Percentiles rank a stretch among this genome's conserved stretches.
Evolutionary conservation across 2,329 filamentous ascomycete genomes (phyloP).

Genomic region (Stachybotrys chartarum): DNA sequence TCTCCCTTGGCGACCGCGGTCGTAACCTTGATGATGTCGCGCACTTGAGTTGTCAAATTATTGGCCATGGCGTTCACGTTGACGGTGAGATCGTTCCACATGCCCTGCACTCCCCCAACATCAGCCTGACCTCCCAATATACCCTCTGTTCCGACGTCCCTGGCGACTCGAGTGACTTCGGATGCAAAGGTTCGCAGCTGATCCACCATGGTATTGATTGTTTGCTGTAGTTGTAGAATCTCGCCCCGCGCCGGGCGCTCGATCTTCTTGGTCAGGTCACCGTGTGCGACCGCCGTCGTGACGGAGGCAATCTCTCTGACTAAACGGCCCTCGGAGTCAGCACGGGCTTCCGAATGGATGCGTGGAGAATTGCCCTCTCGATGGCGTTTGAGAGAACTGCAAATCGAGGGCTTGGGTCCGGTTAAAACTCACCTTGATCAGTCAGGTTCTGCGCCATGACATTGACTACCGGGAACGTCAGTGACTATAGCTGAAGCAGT

Average conservation of each 20-base stretch:
- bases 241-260: conserved; percentile 74
- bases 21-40: conserved; percentile 84
- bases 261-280: conserved; percentile 79
- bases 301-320: conserved; percentile 81
- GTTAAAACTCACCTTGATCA: conserved; percentile 49
- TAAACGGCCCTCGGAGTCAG: conserved; percentile 16
- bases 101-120: conserved; percentile 77
- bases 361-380: not conserved
- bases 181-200: conserved; percentile 77
- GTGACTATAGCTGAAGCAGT: conserved; percentile 1
- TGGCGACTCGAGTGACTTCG: conserved; percentile 74
- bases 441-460: conserved; percentile 80
- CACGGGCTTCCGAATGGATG: not conserved
- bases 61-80: conserved; percentile 87
- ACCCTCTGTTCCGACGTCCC: conserved; percentile 79
- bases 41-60: conserved; percentile 80
- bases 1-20: conserved; percentile 75
- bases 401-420: not conserved
- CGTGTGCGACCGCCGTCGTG: conserved; percentile 75
- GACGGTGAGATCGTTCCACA: conserved; percentile 82
- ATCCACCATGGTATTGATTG: conserved; percentile 86
- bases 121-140: conserved; percentile 77
- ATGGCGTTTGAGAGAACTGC: conserved; percentile 4
- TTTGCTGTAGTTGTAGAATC: conserved; percentile 76
- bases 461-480: conserved; percentile 50